Base-by-base conservation (phyloP, 1,139 yeast genomes). In the Yamadazyma songkhlaensis region DNA sequence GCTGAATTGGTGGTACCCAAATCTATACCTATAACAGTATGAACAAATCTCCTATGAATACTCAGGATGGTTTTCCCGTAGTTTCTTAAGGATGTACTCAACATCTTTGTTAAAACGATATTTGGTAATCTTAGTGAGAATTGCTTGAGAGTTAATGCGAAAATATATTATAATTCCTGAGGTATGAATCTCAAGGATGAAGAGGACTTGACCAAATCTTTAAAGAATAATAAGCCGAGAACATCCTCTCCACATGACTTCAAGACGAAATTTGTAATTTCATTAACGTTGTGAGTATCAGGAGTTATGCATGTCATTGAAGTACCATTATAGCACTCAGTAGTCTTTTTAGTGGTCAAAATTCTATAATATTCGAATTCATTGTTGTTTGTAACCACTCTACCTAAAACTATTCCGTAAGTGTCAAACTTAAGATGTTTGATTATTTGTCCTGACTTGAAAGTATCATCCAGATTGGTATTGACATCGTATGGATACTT, bases 1-100 rank as follows among this genome's bases (percentile, higher is more conserved):
- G 92, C 92, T 10, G 90, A 83, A 51, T 84, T 84, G 10, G 94
- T 84, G 4, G 94, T 84, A 10, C 94, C 94, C 34, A 84, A 59
- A 55, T 84, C 94, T 42, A 84, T 83, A 31, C 94, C 94, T 36
- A 84, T 75, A 3, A 84, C 88, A 21, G 36, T 37, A 35, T 39
- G 42, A 9, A 29, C 40, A 29, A 34, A 35, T 29, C 44, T 37
- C 11, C 11, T 25, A 9, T 11, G 25, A 14, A 25, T 14, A 2
- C 7, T 25, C 11, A 29, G 29, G n/a, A 25, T 11, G 13, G 8
- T 13, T 8, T 12, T 11, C 8, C 13, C 14, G 12, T n/a, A 25
- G 12, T 11, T 25, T 25, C 9, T n/a, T 4, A 23, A 5, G 4
- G 25, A 5, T 23, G 10, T 6, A 17, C 20, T 17, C 4, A 17